Evolutionary conservation across 768 basidiomycete genomes (phyloP).

Genomic region (Cyathus striatus): DNA sequence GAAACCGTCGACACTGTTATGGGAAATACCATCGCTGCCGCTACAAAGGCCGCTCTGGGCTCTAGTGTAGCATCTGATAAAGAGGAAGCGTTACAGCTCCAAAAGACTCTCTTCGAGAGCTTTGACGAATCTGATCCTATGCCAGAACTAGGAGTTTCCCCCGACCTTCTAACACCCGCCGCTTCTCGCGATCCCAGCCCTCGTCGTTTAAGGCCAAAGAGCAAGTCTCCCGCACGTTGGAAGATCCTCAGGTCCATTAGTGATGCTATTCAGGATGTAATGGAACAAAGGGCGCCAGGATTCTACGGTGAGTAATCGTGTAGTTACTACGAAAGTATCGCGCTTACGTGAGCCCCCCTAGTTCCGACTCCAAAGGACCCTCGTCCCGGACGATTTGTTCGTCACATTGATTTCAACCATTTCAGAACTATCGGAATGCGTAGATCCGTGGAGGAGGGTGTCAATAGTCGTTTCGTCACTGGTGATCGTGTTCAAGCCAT

Average conservation of each 20-base stretch:
- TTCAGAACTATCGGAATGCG: conserved; percentile 97
- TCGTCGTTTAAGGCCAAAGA: conserved; percentile 66
- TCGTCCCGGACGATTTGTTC: conserved; percentile 75
- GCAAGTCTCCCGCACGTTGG: conserved; percentile 82
- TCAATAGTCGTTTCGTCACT: conserved; percentile 89
- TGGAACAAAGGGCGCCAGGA: conserved; percentile 59
- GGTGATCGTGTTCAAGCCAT: conserved; percentile 77
- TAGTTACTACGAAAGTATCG: neutral
- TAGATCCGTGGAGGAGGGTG: conserved; percentile 85
- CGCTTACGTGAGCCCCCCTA: conserved; percentile 14
- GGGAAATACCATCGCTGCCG: conserved; percentile 62
- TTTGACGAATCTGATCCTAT: conserved; percentile 43
- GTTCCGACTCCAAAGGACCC: conserved; percentile 69
- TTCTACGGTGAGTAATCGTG: conserved; percentile 55
- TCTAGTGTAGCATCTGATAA: conserved; percentile 32
- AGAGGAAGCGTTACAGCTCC: conserved; percentile 45
- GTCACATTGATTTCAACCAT: conserved; percentile 90
- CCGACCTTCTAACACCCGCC: conserved; percentile 72
- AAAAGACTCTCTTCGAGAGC: conserved; percentile 57
- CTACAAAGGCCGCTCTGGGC: conserved; percentile 56
- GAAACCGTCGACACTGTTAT: conserved; percentile 61
- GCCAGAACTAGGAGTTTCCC: conserved; percentile 68
- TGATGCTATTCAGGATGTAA: conserved; percentile 68
- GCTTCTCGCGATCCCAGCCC: conserved; percentile 85
- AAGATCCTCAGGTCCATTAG: conserved; percentile 75